These are phyloP conservation scores for Rutidosis leptorrhynchoides DNA, from an alignment of 129 eudicot genomes.

Conservation along the genomic window DNA sequence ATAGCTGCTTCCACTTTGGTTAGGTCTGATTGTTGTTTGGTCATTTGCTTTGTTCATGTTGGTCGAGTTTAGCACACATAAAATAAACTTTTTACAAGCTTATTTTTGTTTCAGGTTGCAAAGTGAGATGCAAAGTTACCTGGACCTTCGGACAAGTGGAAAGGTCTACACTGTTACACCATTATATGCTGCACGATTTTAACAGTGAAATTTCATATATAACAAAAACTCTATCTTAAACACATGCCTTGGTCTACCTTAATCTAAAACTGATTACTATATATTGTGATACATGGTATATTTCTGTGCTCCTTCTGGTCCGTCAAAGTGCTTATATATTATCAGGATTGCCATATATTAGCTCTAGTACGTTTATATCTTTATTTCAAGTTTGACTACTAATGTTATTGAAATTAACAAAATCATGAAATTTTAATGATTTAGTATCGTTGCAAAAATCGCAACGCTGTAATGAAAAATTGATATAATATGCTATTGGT, in stretches of 20 bases:
- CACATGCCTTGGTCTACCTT: background rate
- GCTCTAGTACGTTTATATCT: constrained; percentile 7
- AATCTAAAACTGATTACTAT: constrained; percentile 3
- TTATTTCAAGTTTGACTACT: background rate
- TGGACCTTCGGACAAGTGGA: constrained; percentile 47
- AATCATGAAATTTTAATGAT: constrained; percentile 8
- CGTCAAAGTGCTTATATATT: constrained; percentile 6
- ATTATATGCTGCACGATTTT: constrained; percentile 10
- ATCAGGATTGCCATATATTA: constrained; percentile 11
- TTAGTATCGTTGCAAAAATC: too few species aligned
- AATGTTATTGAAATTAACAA: background rate
- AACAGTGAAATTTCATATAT: background rate
- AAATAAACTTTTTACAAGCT: constrained; percentile 25
- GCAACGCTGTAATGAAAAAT: too few species aligned
- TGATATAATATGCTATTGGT: background rate
- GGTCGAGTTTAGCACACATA: background rate
- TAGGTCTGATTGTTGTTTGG: background rate
- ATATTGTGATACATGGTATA: background rate
- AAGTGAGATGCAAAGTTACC: constrained; percentile 59
- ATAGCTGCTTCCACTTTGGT: background rate
- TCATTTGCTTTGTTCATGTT: background rate
- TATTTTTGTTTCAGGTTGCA: constrained; percentile 56
- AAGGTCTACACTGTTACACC: constrained; percentile 43
- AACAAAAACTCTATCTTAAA: background rate
- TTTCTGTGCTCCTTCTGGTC: constrained; percentile 5